phyloP scores from a whole-genome alignment of 1,284 basidiomycete genomes.

The Puccinia triticina region DNA sequence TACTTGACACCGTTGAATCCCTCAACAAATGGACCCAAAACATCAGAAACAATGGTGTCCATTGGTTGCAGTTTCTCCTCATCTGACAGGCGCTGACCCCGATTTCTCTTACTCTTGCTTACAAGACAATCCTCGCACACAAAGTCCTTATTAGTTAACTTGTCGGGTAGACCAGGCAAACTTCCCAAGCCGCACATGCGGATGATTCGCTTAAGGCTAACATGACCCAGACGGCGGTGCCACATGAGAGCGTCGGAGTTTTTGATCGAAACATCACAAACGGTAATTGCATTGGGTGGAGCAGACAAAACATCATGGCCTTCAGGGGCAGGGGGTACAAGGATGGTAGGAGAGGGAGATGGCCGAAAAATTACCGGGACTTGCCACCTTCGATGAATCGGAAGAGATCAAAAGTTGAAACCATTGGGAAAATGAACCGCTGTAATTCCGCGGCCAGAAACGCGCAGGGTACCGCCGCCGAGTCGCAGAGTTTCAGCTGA shows the following conservation, averaged over 20 bases:
- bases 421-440: not conserved
- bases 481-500: not conserved
- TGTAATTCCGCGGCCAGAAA: not conserved
- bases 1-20: not conserved
- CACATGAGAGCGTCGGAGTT: constrained; percentile 12
- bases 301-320: no score
- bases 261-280: not conserved
- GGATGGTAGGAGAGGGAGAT: not conserved
- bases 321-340: not conserved
- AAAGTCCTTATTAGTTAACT: constrained; percentile 3
- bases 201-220: not conserved
- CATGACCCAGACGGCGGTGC: constrained; percentile 34
- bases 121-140: constrained; percentile 30
- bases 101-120: not conserved
- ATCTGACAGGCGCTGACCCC: not conserved
- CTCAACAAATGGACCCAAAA: constrained; percentile 15
- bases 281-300: not conserved
- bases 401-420: not conserved
- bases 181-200: not conserved
- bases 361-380: not conserved
- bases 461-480: not conserved
- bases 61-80: not conserved
- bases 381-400: constrained; percentile 1
- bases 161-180: not conserved
- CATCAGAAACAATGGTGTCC: not conserved